Conservation (phyloP, 2,329 filamentous ascomycete species). For the Diaporthe caulivora region DNA sequence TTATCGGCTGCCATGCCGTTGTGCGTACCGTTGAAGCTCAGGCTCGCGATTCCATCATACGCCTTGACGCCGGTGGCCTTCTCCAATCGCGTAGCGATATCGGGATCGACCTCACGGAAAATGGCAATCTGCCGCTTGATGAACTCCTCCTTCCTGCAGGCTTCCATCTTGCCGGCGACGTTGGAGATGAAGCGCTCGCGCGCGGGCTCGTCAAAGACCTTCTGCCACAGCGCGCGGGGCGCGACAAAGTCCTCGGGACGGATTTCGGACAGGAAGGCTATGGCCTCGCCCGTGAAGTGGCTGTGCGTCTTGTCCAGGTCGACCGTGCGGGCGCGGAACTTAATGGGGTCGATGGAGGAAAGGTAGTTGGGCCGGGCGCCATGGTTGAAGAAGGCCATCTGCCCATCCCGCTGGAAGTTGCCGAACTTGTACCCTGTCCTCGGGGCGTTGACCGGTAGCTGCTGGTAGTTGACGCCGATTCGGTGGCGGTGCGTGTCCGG, state of each 20-base stretch:
- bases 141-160: conserved; percentile 69
- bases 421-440: conserved; percentile 63
- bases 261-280: conserved; percentile 54
- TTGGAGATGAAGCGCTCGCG: conserved; percentile 71
- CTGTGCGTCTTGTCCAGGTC: conserved; percentile 54
- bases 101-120: conserved; percentile 72
- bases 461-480: conserved; percentile 73
- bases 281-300: conserved; percentile 53
- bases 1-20: conserved; percentile 69
- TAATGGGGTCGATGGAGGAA: conserved; percentile 49
- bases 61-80: conserved; percentile 71
- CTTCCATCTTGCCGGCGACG: conserved; percentile 71
- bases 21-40: conserved; percentile 71
- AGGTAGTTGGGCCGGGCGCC: conserved; percentile 70
- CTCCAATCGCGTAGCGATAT: conserved; percentile 69
- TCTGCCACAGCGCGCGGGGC: conserved; percentile 70
- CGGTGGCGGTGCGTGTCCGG: conserved; percentile 74
- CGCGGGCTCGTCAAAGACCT: conserved; percentile 70
- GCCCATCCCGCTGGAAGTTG: conserved; percentile 80
- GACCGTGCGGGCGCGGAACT: conserved; percentile 50
- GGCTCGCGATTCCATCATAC: conserved; percentile 66
- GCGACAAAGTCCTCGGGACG: conserved; percentile 57
- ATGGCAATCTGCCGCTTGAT: conserved; percentile 75
- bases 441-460: conserved; percentile 69
- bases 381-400: conserved; percentile 78